A percentile compares a stretch with the other conserved stretches of the same genome.
Conservation (phyloP, 140 eudicot genomes). For the Senecio squalidus region DNA sequence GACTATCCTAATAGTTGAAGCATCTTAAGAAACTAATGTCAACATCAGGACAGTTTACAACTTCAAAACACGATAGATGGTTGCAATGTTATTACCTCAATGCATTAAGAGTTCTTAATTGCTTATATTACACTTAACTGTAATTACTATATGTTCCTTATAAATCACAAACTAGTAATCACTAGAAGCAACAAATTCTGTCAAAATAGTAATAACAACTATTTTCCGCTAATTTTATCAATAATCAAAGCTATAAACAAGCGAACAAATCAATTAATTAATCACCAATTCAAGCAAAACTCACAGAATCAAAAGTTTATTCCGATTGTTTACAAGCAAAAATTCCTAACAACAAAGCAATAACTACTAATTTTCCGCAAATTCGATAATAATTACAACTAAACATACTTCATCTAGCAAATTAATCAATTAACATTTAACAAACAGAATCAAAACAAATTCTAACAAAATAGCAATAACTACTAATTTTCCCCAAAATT, state of each 20-base stretch:
- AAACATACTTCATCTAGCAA: too few relatives aligned
- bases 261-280: too few relatives aligned
- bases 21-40: background rate
- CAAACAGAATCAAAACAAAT: background rate
- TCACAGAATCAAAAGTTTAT: too few relatives aligned
- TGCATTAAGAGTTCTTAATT: too few relatives aligned
- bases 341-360: background rate
- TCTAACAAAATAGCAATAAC: background rate
- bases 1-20: background rate
- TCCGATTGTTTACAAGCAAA: too few relatives aligned
- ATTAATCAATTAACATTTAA: background rate
- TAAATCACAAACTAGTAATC: background rate
- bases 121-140: background rate
- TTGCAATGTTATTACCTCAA: too few relatives aligned
- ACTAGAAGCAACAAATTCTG: too few relatives aligned
- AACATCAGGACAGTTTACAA: background rate
- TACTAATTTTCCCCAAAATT: background rate
- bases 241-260: too few relatives aligned
- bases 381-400: background rate
- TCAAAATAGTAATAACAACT: too few relatives aligned
- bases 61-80: background rate
- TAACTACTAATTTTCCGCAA: background rate
- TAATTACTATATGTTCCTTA: background rate
- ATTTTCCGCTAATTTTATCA: too few relatives aligned
- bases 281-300: background rate